phyloP scores from a whole-genome alignment of 441 rosid genomes.

The Adansonia rubrostipa region DNA sequence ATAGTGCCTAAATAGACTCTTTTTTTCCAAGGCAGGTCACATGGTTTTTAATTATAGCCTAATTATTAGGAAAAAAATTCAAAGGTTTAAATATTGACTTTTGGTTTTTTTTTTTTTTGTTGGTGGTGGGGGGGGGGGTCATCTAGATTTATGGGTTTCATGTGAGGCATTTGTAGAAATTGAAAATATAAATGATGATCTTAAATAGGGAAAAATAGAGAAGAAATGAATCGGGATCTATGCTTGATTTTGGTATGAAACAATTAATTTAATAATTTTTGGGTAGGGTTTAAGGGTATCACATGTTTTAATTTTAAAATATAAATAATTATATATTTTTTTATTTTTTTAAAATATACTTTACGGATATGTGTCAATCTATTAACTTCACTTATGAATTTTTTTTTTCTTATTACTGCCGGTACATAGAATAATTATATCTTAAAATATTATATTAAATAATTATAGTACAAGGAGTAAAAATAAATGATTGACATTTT shows the following conservation, averaged over 20 bases:
- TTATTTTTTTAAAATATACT: no score
- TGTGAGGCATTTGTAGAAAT: not conserved
- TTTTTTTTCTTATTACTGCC: no score
- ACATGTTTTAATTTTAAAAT: not conserved
- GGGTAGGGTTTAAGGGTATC: not conserved
- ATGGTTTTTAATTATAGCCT: not conserved
- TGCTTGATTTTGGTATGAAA: not conserved
- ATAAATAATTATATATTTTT: no score
- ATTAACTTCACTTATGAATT: no score
- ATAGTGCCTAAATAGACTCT: not conserved
- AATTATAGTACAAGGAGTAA: no score
- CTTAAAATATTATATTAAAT: no score
- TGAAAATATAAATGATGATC: not conserved
- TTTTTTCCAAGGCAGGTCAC: not conserved
- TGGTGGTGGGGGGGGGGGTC: not conserved
- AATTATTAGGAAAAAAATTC: not conserved
- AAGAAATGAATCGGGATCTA: not conserved
- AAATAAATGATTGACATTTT: not conserved
- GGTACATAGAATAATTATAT: no score
- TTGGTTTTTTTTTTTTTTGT: not conserved
- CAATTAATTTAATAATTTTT: no score
- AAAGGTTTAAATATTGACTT: not conserved
- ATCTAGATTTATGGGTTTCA: not conserved
- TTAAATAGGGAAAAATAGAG: not conserved
- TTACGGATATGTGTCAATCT: no score